phyloP scores from a whole-genome alignment of 805 yeast species.

The Candida coquimbonensis region DNA sequence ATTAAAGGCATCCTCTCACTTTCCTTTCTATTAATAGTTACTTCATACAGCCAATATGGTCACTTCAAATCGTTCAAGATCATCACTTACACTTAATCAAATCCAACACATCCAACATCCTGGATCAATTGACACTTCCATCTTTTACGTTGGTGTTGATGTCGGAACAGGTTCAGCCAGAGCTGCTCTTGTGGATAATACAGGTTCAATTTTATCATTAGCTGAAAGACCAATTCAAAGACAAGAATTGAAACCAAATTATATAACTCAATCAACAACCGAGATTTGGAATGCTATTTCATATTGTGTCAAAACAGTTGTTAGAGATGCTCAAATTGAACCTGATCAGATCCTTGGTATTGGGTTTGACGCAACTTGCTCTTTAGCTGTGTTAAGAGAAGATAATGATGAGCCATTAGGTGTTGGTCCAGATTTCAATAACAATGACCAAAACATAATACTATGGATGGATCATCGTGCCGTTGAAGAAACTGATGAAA shows the following conservation, averaged over 20 bases:
- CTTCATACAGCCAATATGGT: slow-evolving; percentile 6
- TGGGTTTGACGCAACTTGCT: slow-evolving; percentile 97
- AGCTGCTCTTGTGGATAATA: slow-evolving; percentile 81
- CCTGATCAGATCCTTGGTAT: slow-evolving; percentile 69
- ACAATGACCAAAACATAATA: slow-evolving; percentile 72
- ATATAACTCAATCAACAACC: slow-evolving; percentile 78
- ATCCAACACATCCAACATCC: slow-evolving; percentile 21
- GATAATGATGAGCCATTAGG: slow-evolving; percentile 62
- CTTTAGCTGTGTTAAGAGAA: slow-evolving; percentile 74
- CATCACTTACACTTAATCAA: slow-evolving; percentile 23
- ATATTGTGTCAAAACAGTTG: slow-evolving; percentile 68
- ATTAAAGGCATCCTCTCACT: too few species aligned
- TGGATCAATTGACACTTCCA: slow-evolving; percentile 22
- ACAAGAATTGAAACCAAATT: slow-evolving; percentile 64
- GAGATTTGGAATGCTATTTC: slow-evolving; percentile 91
- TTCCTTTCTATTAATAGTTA: background rate
- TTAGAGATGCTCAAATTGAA: slow-evolving; percentile 69
- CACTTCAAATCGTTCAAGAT: slow-evolving; percentile 18
- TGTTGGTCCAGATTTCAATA: slow-evolving; percentile 85
- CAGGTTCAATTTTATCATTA: slow-evolving; percentile 73
- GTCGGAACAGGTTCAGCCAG: slow-evolving; percentile 98
- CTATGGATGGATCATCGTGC: slow-evolving; percentile 99
- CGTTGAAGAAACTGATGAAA: slow-evolving; percentile 64
- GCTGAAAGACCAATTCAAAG: slow-evolving; percentile 75
- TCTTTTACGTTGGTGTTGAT: slow-evolving; percentile 72